phyloP scores from a whole-genome alignment of 805 yeast species.

The Candida qinlingensis region DNA sequence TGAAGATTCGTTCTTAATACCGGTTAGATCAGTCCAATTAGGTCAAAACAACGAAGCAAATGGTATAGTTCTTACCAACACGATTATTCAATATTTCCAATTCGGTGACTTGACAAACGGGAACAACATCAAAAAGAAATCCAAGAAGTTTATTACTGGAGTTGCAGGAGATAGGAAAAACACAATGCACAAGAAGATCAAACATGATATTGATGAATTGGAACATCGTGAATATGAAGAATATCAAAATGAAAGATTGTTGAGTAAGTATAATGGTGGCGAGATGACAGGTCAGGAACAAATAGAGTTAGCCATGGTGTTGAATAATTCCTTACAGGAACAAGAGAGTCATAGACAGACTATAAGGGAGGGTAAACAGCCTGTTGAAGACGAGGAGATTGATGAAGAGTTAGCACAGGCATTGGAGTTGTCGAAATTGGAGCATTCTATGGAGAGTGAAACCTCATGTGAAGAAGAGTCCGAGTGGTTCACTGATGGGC shows the following conservation, averaged over 20 bases:
- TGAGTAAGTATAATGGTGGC: constrained; percentile 21
- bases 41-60: constrained; percentile 9
- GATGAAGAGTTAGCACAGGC: constrained; percentile 12
- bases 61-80: constrained; percentile 17
- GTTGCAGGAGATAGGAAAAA: constrained; percentile 18
- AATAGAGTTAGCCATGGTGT: constrained; percentile 23
- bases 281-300: constrained; percentile 19
- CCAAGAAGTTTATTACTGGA: constrained; percentile 14
- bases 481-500: not conserved
- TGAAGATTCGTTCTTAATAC: constrained; percentile 10
- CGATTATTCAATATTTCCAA: constrained; percentile 21
- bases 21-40: constrained; percentile 13
- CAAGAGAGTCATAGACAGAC: constrained; percentile 6
- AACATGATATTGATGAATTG: constrained; percentile 19
- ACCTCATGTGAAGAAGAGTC: not conserved
- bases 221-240: constrained; percentile 14
- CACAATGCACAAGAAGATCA: constrained; percentile 14
- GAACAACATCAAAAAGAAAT: not conserved
- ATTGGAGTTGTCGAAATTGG: constrained; percentile 7
- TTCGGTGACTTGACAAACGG: constrained; percentile 14
- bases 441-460: not conserved
- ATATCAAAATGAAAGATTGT: constrained; percentile 9
- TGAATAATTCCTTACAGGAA: constrained; percentile 19
- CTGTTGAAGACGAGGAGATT: constrained; percentile 3
- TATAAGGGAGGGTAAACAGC: not conserved